Evolutionary conservation across 352 stramenopile genomes (phyloP).

Genomic region (Elongisporangium anandrum): DNA sequence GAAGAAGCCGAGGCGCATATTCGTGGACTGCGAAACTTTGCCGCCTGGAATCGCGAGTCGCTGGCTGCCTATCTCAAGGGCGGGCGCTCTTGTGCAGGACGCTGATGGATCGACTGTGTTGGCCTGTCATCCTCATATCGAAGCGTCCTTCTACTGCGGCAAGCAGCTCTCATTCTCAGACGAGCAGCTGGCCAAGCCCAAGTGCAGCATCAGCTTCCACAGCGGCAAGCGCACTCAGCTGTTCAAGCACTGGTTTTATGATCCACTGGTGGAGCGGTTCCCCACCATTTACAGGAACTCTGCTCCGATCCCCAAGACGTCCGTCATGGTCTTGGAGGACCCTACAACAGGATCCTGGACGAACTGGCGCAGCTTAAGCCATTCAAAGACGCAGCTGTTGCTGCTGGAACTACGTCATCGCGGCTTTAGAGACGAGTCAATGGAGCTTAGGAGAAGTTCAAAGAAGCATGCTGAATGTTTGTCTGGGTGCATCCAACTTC

Average conservation of each 20-base stretch:
- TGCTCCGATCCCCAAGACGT: slow-evolving; percentile 18
- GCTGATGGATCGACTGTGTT: slow-evolving; percentile 15
- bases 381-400: slow-evolving; percentile 20
- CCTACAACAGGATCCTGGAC: slow-evolving; percentile 17
- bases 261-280: too few relatives aligned
- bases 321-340: slow-evolving; percentile 27
- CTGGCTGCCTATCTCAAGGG: slow-evolving; percentile 29
- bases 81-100: slow-evolving; percentile 14
- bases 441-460: too few relatives aligned
- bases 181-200: slow-evolving; percentile 12
- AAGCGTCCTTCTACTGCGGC: slow-evolving; percentile 22
- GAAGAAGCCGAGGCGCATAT: slow-evolving; percentile 22
- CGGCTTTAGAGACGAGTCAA: too few relatives aligned
- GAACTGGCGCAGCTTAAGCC: slow-evolving; percentile 8
- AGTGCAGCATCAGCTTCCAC: slow-evolving; percentile 19
- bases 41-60: slow-evolving; percentile 27
- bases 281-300: slow-evolving; percentile 24
- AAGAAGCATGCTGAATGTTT: too few relatives aligned
- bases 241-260: too few relatives aligned
- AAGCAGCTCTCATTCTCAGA: slow-evolving; percentile 17
- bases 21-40: slow-evolving; percentile 30
- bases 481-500: too few relatives aligned
- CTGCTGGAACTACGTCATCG: not conserved
- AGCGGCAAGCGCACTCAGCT: slow-evolving; percentile 14
- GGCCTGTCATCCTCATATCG: slow-evolving; percentile 26